Base-by-base conservation (phyloP, 148 eudicot species). In the Cornus suecica region DNA sequence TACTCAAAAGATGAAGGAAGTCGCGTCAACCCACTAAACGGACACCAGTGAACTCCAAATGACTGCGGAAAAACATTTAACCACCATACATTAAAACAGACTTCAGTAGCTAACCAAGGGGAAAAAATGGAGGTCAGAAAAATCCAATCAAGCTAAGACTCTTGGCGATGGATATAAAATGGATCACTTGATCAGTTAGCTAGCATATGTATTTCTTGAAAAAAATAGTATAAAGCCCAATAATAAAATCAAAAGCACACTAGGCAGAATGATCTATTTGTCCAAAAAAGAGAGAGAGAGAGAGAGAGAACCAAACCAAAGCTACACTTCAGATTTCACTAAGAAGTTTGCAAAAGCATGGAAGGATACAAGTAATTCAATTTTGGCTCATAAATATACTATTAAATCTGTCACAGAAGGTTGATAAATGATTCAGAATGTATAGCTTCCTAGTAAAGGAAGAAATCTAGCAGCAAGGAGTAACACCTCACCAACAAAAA, bases 41-140 rank as follows among this genome's bases (percentile, higher is more conserved):
- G 97, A 80, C 99, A 95, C 99, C 99, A 95, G 48, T 90, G 97
- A 76, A 92, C 87, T 80, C 98, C 98, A 80, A 95, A 77, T 62
- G 97, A 86, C 99, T 95, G 97, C 94, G 80, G 80, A 76, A 80
- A 56, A 34, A 18, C 48, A 72, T 58, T 60, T 56, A 54, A 24
- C 16, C 37, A 73, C 42, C 42, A 37, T 37, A 37, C 37, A 66
- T n/a, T 4, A 58, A 14, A 26, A 66, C n/a, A 8, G 14, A n/a
- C 37, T 41, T 45, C 11, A 74, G 48, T 67, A 74, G 42, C 42
- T 37, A 3, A 45, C 37, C 45, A 1, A 7, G 51, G 8, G 27
- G 51, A n/a, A 3, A 58, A 1, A 26, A 66, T 14, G 10, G n/a
- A n/a, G 37, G 61, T 45, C 11, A 74, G 48, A 54, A 74, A 68